These are phyloP conservation scores for Albophoma yamanashiensis DNA, from an alignment of 2,329 filamentous ascomycete genomes.

Conservation along the genomic window DNA sequence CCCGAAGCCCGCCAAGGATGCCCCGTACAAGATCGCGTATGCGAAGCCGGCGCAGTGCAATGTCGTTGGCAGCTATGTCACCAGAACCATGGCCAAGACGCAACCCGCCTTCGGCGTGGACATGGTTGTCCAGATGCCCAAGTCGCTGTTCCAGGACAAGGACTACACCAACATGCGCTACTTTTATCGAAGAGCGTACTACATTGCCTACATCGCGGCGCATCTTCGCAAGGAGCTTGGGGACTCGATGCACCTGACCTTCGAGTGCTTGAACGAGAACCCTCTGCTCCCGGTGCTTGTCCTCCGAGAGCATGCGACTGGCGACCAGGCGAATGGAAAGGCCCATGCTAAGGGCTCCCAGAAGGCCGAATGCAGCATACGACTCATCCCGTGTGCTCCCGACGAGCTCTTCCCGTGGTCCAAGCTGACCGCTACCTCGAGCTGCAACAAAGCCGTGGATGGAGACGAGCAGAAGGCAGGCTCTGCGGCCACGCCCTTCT, in stretches of 20 bases:
- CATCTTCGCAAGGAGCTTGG: constrained; percentile 50
- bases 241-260: constrained; percentile 46
- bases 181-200: constrained; percentile 91
- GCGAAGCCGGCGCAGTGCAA: constrained; percentile 68
- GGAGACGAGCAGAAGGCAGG: constrained; percentile 30
- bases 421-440: constrained; percentile 61
- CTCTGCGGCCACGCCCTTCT: constrained; percentile 59
- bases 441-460: constrained; percentile 53
- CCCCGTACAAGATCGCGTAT: constrained; percentile 74
- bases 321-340: constrained; percentile 9
- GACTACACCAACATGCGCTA: constrained; percentile 90
- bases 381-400: constrained; percentile 66
- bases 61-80: constrained; percentile 77
- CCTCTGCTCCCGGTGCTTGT: constrained; percentile 59
- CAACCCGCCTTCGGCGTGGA: constrained; percentile 56
- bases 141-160: constrained; percentile 76
- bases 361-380: constrained; percentile 46
- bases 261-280: constrained; percentile 62
- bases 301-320: constrained; percentile 23
- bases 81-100: constrained; percentile 60
- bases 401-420: constrained; percentile 56
- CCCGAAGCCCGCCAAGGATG: constrained; percentile 65
- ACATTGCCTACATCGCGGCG: constrained; percentile 70
- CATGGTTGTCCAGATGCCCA: constrained; percentile 79
- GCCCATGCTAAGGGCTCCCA: constrained; percentile 13